phyloP scores from a whole-genome alignment of 805 yeast species.

The Candida argentea region DNA sequence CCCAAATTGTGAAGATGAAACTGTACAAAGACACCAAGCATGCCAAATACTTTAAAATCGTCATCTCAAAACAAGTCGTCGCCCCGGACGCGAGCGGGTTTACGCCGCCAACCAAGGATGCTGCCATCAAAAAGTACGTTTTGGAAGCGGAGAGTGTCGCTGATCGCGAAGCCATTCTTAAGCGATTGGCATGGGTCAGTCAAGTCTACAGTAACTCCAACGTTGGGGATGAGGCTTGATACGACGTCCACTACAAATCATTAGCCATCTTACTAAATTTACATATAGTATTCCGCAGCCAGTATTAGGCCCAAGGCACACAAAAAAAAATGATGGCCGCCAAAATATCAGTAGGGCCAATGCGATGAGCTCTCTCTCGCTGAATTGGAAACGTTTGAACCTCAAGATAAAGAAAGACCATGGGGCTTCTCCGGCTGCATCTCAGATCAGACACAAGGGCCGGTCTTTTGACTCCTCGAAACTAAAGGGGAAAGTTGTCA shows the following conservation, averaged over 20 bases:
- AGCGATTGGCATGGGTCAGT: constrained; percentile 50
- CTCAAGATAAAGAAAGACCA: no score
- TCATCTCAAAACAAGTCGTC: constrained; percentile 36
- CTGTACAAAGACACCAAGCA: constrained; percentile 55
- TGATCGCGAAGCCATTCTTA: constrained; percentile 67
- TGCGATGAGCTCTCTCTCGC: constrained; percentile 8
- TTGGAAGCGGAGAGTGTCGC: constrained; percentile 58
- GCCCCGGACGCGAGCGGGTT: background rate
- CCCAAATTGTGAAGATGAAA: constrained; percentile 65
- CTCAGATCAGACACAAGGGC: no score
- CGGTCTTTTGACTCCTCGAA: background rate
- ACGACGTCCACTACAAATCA: no score
- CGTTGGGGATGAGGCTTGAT: background rate
- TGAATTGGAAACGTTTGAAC: constrained; percentile 14
- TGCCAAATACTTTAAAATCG: constrained; percentile 72
- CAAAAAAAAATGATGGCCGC: no score
- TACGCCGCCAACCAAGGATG: constrained; percentile 32
- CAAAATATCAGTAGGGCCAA: no score
- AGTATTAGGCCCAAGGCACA: no score
- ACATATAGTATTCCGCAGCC: no score
- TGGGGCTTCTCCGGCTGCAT: no score
- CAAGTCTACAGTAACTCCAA: constrained; percentile 37
- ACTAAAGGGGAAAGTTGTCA: background rate
- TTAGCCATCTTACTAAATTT: no score
- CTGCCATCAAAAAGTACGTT: constrained; percentile 65